Percentiles rank a stretch among this genome's conserved stretches.
These are phyloP conservation scores for Fusarium humuli DNA, from an alignment of 2,329 filamentous ascomycete genomes.

Conservation along the genomic window DNA sequence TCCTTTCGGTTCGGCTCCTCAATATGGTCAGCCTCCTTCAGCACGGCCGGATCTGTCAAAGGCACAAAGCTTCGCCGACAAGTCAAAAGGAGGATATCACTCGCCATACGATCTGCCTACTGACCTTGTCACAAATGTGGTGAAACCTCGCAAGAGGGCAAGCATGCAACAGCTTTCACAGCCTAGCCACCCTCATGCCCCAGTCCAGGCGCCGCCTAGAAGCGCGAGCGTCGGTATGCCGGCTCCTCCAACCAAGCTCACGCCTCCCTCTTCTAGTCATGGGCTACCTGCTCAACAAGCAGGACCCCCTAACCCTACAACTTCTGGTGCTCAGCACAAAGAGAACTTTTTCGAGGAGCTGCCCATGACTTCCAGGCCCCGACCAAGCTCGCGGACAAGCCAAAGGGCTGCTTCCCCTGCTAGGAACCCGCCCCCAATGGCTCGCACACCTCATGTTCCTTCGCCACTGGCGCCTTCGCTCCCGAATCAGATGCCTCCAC, in stretches of 20 bases:
- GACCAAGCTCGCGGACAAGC: conserved; percentile 68
- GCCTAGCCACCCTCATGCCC: conserved; percentile 54
- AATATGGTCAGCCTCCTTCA: conserved; percentile 54
- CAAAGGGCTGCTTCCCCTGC: conserved; percentile 58
- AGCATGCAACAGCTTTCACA: conserved; percentile 68
- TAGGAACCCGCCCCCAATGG: conserved; percentile 48
- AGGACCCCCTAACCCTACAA: conserved; percentile 50
- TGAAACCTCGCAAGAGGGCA: conserved; percentile 75
- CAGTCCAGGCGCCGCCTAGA: conserved; percentile 61
- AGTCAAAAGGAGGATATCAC: conserved; percentile 89
- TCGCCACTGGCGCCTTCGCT: conserved; percentile 44
- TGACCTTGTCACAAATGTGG: conserved; percentile 69
- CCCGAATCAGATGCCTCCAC: conserved; percentile 37
- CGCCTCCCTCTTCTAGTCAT: conserved; percentile 53
- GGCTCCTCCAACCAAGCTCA: conserved; percentile 42
- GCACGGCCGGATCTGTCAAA: conserved; percentile 62
- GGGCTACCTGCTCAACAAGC: conserved; percentile 49
- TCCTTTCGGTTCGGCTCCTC: conserved; percentile 46
- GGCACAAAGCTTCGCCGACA: conserved; percentile 88
- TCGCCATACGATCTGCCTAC: conserved; percentile 96
- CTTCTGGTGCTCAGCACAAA: conserved; percentile 55
- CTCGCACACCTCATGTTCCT: conserved; percentile 41
- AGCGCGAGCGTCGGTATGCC: conserved; percentile 68
- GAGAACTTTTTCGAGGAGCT: conserved; percentile 83
- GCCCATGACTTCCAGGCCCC: conserved; percentile 71